Conservation (phyloP, 805 yeast species). For the Yarrowia alimentaria region DNA sequence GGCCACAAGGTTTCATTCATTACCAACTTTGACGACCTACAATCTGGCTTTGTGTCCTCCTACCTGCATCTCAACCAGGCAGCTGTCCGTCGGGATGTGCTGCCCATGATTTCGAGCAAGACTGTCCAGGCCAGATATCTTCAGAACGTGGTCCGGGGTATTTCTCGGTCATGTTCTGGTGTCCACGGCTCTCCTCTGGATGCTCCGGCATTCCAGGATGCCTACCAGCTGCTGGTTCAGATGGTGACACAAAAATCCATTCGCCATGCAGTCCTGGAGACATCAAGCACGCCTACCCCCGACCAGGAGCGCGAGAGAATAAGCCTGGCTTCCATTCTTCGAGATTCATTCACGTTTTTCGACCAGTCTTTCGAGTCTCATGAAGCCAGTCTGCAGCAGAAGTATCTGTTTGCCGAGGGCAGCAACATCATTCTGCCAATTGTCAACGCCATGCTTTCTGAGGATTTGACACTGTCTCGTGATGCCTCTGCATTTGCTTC, state of each 20-base stretch:
- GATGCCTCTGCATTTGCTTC: constrained; percentile 10
- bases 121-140: constrained; percentile 11
- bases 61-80: constrained; percentile 15
- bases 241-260: constrained; percentile 17
- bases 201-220: background rate
- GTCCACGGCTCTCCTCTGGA: constrained; percentile 17
- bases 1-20: constrained; percentile 16
- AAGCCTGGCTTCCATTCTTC: constrained; percentile 1
- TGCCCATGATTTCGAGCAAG: constrained; percentile 9
- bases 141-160: constrained; percentile 16
- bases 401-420: constrained; percentile 2
- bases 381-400: constrained; percentile 7
- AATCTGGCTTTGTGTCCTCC: constrained; percentile 14
- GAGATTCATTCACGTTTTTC: constrained; percentile 30
- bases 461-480: constrained; percentile 16
- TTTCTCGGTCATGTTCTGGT: constrained; percentile 15
- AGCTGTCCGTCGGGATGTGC: constrained; percentile 1
- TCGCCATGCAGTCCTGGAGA: constrained; percentile 10
- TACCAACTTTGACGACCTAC: constrained; percentile 13
- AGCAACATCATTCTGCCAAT: constrained; percentile 18
- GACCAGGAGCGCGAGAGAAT: constrained; percentile 13
- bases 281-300: background rate
- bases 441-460: constrained; percentile 19
- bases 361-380: constrained; percentile 29
- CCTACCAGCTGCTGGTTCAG: constrained; percentile 8